Evolutionary conservation across 169 alveolate genomes (phyloP).

Genomic region (Eimeria zaria): DNA sequence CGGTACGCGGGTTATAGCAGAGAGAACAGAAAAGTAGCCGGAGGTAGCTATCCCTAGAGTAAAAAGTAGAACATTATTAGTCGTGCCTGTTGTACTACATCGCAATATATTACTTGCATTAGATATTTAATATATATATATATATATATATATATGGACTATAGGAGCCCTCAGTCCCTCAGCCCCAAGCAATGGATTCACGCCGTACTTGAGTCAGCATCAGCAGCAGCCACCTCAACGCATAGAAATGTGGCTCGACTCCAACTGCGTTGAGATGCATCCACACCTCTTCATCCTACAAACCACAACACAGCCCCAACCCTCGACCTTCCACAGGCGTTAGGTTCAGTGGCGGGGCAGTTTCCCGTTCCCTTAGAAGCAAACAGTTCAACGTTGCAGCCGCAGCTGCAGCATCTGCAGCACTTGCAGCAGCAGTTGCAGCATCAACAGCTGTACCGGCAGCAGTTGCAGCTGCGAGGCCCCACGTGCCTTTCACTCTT

Average conservation of each 20-base stretch:
- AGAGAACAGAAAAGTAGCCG: neutral
- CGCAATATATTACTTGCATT: too few relatives aligned
- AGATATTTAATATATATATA: too few relatives aligned
- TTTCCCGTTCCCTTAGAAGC: neutral
- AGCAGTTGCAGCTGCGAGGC: neutral
- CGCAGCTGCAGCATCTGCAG: constrained; percentile 7
- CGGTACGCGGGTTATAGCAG: neutral
- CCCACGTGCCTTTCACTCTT: neutral
- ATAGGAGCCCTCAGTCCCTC: neutral
- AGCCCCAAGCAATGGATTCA: neutral
- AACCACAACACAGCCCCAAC: neutral
- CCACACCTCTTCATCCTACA: constrained; percentile 81
- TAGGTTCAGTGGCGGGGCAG: neutral
- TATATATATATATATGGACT: neutral
- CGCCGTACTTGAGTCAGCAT: constrained; percentile 80
- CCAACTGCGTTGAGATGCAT: constrained; percentile 74
- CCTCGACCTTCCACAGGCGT: neutral
- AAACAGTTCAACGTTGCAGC: constrained; percentile 11
- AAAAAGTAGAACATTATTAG: neutral
- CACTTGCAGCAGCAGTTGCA: neutral
- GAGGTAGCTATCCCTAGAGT: neutral
- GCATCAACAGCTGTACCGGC: neutral
- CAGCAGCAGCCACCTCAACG: constrained; percentile 85
- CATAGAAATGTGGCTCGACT: constrained; percentile 85
- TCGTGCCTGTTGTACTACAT: neutral